Evolutionary conservation across 345 rosid genomes (phyloP).

Genomic region (Xanthoceras sorbifolium): DNA sequence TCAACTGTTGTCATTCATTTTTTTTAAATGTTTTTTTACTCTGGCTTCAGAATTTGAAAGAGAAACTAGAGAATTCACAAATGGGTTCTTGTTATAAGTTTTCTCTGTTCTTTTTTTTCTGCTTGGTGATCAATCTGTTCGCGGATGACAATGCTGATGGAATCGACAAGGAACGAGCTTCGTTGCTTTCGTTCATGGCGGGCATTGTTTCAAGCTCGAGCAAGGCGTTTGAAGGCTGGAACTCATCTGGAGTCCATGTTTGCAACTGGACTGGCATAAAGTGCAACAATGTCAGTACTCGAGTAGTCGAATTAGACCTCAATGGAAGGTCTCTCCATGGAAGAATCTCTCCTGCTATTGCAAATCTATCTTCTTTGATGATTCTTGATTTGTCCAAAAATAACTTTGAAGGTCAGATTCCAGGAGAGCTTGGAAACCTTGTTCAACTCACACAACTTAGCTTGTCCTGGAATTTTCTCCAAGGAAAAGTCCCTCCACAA

Average conservation of each 20-base stretch:
- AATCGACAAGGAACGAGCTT: slow-evolving; percentile 38
- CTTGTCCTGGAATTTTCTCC: slow-evolving; percentile 65
- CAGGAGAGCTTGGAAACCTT: slow-evolving; percentile 61
- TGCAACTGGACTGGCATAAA: slow-evolving; percentile 78
- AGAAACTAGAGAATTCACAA: neutral
- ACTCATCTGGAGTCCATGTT: slow-evolving; percentile 40
- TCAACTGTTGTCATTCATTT: too few relatives aligned
- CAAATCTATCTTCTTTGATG: slow-evolving; percentile 58
- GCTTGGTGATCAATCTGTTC: slow-evolving; percentile 32
- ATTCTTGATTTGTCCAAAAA: slow-evolving; percentile 80
- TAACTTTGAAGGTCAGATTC: slow-evolving; percentile 63
- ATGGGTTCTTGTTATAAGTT: slow-evolving; percentile 50
- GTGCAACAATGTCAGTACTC: slow-evolving; percentile 54
- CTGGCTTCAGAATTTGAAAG: too few relatives aligned
- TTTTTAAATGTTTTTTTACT: too few relatives aligned
- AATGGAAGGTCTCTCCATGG: slow-evolving; percentile 62
- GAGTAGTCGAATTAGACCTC: slow-evolving; percentile 54
- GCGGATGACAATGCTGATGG: slow-evolving; percentile 23
- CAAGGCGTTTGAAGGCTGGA: slow-evolving; percentile 54
- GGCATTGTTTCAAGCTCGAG: slow-evolving; percentile 55
- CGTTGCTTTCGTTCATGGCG: slow-evolving; percentile 62
- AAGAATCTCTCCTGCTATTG: slow-evolving; percentile 57
- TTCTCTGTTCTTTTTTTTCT: slow-evolving; percentile 31
- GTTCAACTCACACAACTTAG: slow-evolving; percentile 54
- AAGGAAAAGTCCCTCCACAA: slow-evolving; percentile 61